phyloP scores from a whole-genome alignment of 2,329 filamentous ascomycete genomes.

The Endoconidiophora laricicola region DNA sequence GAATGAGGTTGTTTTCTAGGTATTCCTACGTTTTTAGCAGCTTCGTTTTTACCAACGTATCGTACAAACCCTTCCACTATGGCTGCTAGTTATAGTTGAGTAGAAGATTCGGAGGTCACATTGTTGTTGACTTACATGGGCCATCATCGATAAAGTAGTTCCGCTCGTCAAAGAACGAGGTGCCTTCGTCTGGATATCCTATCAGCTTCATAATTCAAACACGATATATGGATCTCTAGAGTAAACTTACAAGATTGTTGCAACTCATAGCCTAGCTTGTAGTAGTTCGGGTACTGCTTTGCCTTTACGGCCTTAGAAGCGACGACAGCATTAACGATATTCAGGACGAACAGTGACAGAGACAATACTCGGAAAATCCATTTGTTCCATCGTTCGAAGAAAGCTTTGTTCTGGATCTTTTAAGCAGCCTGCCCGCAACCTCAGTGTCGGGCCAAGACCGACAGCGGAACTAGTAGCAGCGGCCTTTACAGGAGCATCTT shows the following conservation, averaged over 20 bases:
- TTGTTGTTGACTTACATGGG: constrained; percentile 21
- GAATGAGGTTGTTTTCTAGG: no score
- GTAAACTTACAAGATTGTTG: neutral
- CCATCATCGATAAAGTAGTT: constrained; percentile 35
- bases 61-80: neutral
- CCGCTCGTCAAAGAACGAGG: constrained; percentile 38
- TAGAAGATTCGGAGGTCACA: neutral
- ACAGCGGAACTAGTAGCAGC: no score
- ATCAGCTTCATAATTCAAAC: neutral
- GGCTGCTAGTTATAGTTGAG: neutral
- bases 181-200: constrained; percentile 26
- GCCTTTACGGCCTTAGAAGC: neutral
- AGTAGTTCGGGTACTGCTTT: constrained; percentile 3
- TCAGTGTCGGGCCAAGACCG: no score
- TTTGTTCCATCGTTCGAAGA: constrained; percentile 2
- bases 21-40: neutral
- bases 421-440: no score
- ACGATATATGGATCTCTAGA: neutral
- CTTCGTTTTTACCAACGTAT: neutral
- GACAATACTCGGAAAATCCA: neutral
- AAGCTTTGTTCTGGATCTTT: neutral
- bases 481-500: no score
- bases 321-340: neutral
- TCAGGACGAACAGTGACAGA: neutral
- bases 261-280: neutral